These are phyloP conservation scores for Capronia americana DNA, from an alignment of 2,329 filamentous ascomycete species.

Conservation along the genomic window DNA sequence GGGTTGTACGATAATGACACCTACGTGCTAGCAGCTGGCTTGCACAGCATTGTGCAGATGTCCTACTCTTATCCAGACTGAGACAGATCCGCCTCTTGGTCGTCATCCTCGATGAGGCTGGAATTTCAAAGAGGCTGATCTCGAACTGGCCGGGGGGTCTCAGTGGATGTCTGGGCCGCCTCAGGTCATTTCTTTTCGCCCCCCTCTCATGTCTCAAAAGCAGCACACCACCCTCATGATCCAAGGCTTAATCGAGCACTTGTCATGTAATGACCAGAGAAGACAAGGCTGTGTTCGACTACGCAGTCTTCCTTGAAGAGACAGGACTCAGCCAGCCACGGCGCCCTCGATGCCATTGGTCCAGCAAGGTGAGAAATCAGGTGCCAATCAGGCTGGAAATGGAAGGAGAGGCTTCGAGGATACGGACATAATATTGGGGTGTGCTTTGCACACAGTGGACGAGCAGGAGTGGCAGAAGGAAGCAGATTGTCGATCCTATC, in stretches of 20 bases:
- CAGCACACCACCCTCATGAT: slow-evolving; percentile 1
- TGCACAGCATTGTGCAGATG: slow-evolving; percentile 16
- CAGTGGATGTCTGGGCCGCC: slow-evolving; percentile 2
- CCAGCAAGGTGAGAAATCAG: background rate
- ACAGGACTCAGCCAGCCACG: background rate
- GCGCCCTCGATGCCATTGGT: background rate
- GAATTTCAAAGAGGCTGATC: slow-evolving; percentile 17
- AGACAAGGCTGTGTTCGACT: background rate
- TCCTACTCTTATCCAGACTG: slow-evolving; percentile 16
- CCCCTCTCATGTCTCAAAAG: slow-evolving; percentile 15
- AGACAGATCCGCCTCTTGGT: slow-evolving; percentile 7
- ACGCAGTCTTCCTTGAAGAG: no score
- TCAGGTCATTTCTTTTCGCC: slow-evolving; percentile 11
- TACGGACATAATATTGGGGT: background rate
- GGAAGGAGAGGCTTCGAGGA: background rate
- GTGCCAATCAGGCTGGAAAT: background rate
- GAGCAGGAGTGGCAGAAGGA: no score
- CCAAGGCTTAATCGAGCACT: background rate
- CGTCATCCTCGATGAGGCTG: slow-evolving; percentile 9
- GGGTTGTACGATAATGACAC: slow-evolving; percentile 13
- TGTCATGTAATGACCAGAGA: background rate
- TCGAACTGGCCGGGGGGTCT: slow-evolving; percentile 19
- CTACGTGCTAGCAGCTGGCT: slow-evolving; percentile 1
- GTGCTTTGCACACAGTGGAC: no score
- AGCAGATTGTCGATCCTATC: background rate